phyloP scores from a whole-genome alignment of 345 rosid genomes.

The Salix udensis region DNA sequence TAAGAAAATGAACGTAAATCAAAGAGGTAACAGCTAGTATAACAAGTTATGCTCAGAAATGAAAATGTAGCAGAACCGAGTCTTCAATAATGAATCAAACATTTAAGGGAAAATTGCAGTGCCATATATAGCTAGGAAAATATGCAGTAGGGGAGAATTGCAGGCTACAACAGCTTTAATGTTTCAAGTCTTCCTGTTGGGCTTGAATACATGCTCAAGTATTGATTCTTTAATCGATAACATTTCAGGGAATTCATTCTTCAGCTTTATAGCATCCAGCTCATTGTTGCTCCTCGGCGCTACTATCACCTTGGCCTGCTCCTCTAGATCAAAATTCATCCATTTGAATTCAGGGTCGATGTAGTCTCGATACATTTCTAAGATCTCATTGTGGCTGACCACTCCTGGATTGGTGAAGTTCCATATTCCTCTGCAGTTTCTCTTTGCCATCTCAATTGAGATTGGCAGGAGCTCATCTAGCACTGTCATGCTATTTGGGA shows the following conservation, averaged over 20 bases:
- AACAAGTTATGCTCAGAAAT: too few species aligned
- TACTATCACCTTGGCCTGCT: slow-evolving; percentile 51
- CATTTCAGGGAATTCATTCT: slow-evolving; percentile 51
- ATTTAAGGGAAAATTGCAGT: too few species aligned
- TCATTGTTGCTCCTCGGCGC: slow-evolving; percentile 62
- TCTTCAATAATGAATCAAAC: too few species aligned
- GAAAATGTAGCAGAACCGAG: too few species aligned
- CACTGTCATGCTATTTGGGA: slow-evolving; percentile 62
- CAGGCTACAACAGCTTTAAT: background rate
- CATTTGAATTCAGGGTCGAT: slow-evolving; percentile 45
- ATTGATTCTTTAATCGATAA: slow-evolving; percentile 51
- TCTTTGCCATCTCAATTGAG: slow-evolving; percentile 59
- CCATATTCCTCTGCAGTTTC: slow-evolving; percentile 52
- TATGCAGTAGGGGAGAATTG: too few species aligned
- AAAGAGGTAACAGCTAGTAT: too few species aligned
- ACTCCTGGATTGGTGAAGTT: slow-evolving; percentile 66
- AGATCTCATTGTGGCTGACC: slow-evolving; percentile 52
- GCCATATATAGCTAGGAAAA: too few species aligned
- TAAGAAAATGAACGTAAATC: too few species aligned
- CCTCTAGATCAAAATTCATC: slow-evolving; percentile 49
- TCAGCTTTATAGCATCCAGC: slow-evolving; percentile 50
- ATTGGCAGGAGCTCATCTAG: slow-evolving; percentile 57
- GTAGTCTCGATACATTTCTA: slow-evolving; percentile 47
- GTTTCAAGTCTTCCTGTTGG: slow-evolving; percentile 39
- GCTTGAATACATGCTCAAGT: slow-evolving; percentile 43